Evolutionary conservation across 2,329 filamentous ascomycete genomes (phyloP).

Genomic region (Penicillium sp.): DNA sequence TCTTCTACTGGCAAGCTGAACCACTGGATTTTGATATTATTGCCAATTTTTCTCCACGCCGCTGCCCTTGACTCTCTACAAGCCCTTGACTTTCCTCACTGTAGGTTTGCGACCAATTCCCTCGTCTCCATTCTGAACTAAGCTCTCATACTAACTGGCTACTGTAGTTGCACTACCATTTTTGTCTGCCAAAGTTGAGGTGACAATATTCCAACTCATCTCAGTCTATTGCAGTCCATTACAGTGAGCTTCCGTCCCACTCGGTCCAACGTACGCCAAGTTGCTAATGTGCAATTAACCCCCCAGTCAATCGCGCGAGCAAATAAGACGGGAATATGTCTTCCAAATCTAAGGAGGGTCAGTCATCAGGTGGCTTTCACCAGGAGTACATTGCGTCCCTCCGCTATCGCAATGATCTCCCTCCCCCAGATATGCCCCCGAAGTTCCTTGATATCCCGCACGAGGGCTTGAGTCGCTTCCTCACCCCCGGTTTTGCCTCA

Average conservation of each 20-base stretch:
- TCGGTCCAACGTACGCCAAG: neutral
- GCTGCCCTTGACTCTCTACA: neutral
- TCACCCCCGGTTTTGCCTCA: conserved; percentile 84
- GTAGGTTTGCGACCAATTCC: conserved; percentile 5
- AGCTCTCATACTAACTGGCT: neutral
- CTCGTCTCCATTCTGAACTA: neutral
- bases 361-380: conserved; percentile 55
- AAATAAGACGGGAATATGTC: conserved; percentile 27
- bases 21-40: neutral
- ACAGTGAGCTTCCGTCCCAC: neutral
- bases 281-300: neutral
- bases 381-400: conserved; percentile 98
- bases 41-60: neutral
- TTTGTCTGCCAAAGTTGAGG: neutral
- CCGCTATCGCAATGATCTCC: conserved; percentile 91
- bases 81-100: neutral
- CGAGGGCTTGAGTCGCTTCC: conserved; percentile 86
- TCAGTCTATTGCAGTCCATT: neutral
- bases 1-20: neutral
- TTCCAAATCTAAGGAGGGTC: conserved; percentile 38
- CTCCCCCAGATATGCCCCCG: conserved; percentile 87
- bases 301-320: neutral
- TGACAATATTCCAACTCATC: neutral
- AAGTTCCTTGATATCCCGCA: conserved; percentile 98
- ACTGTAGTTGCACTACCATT: neutral